A percentile compares a stretch with the other conserved stretches of the same genome.
Conservation (phyloP, 441 rosid species). For the Rhodomyrtus psidioides region DNA sequence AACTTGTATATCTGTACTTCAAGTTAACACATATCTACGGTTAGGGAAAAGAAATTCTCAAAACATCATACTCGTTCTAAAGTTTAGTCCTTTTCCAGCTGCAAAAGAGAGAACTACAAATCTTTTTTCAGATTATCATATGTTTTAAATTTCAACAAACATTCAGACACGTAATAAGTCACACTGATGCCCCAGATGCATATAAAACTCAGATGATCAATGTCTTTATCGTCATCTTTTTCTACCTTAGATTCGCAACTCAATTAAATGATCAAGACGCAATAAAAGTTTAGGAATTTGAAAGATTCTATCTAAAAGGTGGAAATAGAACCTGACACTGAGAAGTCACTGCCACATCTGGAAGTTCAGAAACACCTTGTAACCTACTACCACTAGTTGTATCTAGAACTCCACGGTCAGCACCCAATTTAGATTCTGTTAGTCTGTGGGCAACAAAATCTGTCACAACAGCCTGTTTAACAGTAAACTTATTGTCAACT, state of each 20-base stretch:
- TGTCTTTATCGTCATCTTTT: background rate
- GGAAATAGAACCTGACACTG: conserved; percentile 14
- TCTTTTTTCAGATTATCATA: background rate
- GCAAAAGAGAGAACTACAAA: background rate
- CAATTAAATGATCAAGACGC: background rate
- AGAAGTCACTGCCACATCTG: conserved; percentile 12
- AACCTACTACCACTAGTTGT: conserved; percentile 13
- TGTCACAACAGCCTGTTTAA: conserved; percentile 15
- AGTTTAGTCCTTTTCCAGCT: background rate
- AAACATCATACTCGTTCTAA: background rate
- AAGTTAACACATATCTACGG: background rate
- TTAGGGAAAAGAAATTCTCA: background rate
- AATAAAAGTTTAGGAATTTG: background rate
- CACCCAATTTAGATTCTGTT: conserved; percentile 22
- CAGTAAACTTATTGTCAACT: conserved; percentile 3
- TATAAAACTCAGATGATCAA: background rate
- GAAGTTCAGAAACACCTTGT: conserved; percentile 6
- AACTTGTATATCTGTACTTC: background rate
- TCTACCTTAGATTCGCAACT: background rate
- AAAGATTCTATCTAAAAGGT: background rate
- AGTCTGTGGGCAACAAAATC: conserved; percentile 17
- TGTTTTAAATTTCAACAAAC: background rate
- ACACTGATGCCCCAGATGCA: background rate
- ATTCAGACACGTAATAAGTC: background rate
- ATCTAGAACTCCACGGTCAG: conserved; percentile 8